These are phyloP conservation scores for Teunomyces tritomae DNA, from an alignment of 805 yeast genomes.

Conservation along the genomic window DNA sequence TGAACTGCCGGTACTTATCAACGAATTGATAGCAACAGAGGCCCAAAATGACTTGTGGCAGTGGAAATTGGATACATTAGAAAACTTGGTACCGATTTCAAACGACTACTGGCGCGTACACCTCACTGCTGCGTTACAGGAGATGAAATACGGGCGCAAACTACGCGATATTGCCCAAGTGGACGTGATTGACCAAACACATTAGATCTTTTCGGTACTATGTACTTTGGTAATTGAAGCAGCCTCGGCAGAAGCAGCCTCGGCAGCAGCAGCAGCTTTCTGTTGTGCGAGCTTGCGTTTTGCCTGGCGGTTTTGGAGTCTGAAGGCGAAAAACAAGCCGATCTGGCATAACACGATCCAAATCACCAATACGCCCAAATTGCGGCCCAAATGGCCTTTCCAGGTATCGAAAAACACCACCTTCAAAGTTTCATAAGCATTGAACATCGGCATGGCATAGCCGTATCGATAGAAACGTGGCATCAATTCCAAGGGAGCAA, in stretches of 20 bases:
- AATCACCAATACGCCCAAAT: slow-evolving; percentile 25
- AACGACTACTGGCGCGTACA: slow-evolving; percentile 22
- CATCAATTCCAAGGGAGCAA: slow-evolving; percentile 31
- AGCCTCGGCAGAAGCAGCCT: no score
- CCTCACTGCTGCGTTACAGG: slow-evolving; percentile 13
- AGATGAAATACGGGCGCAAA: slow-evolving; percentile 26
- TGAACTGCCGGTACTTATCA: slow-evolving; percentile 23
- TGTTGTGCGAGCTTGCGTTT: slow-evolving; percentile 2
- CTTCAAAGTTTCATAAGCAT: slow-evolving; percentile 28
- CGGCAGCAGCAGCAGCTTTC: background rate
- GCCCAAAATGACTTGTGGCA: slow-evolving; percentile 22
- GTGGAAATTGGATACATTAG: slow-evolving; percentile 20
- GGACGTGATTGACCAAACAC: slow-evolving; percentile 22
- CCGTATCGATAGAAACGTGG: slow-evolving; percentile 35
- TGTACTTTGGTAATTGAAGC: background rate
- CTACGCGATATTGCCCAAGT: slow-evolving; percentile 17
- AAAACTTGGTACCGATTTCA: slow-evolving; percentile 19
- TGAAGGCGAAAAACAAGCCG: slow-evolving; percentile 3
- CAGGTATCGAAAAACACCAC: slow-evolving; percentile 34
- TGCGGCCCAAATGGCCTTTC: slow-evolving; percentile 31
- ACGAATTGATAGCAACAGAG: slow-evolving; percentile 9
- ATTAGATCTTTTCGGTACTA: slow-evolving; percentile 3
- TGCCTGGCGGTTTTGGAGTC: background rate
- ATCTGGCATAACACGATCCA: slow-evolving; percentile 27
- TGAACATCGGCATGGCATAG: slow-evolving; percentile 36